Evolutionary conservation across 495 filamentous ascomycete species (phyloP).

Genomic region (Oidiodendron maius): DNA sequence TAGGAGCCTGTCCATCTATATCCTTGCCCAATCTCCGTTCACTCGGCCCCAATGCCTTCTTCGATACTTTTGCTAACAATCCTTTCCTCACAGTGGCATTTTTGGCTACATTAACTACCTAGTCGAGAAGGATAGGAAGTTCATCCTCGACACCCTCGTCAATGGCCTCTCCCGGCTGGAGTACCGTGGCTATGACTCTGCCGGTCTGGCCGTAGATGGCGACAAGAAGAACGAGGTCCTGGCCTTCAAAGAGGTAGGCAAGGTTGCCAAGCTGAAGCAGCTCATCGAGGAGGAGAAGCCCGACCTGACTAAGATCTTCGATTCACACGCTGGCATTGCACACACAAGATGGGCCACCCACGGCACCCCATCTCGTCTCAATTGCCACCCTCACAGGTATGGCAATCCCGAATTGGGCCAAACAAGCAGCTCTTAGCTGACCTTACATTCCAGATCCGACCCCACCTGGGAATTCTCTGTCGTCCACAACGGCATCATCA

Average conservation of each 20-base stretch:
- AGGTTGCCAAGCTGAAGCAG: constrained; percentile 91
- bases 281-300: constrained; percentile 73
- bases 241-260: constrained; percentile 98
- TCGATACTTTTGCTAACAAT: neutral
- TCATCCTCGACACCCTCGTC: constrained; percentile 90
- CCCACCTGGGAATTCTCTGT: constrained; percentile 92
- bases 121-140: constrained; percentile 94
- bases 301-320: constrained; percentile 86
- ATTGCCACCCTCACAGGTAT: constrained; percentile 98
- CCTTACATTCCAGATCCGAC: constrained; percentile 46
- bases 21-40: neutral
- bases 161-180: constrained; percentile 71
- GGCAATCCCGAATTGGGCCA: constrained; percentile 12
- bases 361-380: constrained; percentile 83
- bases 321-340: constrained; percentile 95
- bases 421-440: neutral
- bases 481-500: constrained; percentile 99
- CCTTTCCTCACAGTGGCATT: constrained; percentile 73
- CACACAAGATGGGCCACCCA: constrained; percentile 99
- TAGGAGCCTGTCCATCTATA: neutral
- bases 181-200: constrained; percentile 96
- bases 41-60: neutral
- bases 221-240: constrained; percentile 98
- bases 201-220: constrained; percentile 91
- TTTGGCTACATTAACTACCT: constrained; percentile 90